These are phyloP conservation scores for Harrya chromipes DNA, from an alignment of 768 basidiomycete genomes.

Conservation along the genomic window DNA sequence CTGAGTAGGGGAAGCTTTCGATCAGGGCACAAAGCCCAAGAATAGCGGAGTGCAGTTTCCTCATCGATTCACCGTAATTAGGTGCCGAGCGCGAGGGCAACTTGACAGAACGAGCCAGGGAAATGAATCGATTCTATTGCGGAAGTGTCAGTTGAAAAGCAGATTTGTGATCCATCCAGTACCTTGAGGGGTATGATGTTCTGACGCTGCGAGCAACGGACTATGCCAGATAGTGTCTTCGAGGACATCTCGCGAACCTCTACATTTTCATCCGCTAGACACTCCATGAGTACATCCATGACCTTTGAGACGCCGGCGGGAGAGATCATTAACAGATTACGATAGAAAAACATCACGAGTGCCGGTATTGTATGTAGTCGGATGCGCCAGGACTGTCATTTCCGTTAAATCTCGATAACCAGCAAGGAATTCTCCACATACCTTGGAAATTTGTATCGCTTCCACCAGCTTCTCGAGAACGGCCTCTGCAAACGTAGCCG, in stretches of 20 bases:
- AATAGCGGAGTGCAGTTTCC: conserved; percentile 82
- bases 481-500: conserved; percentile 57
- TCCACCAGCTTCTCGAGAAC: conserved; percentile 60
- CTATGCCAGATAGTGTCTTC: conserved; percentile 78
- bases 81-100: conserved; percentile 71
- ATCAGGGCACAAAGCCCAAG: conserved; percentile 92
- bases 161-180: conserved; percentile 7
- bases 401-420: conserved; percentile 10
- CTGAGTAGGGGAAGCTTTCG: conserved; percentile 93
- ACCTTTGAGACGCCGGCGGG: conserved; percentile 62
- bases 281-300: conserved; percentile 81
- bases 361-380: conserved; percentile 85
- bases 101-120: conserved; percentile 54
- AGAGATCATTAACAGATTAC: conserved; percentile 78
- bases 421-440: conserved; percentile 32
- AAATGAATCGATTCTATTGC: conserved; percentile 73
- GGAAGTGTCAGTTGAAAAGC: conserved; percentile 5
- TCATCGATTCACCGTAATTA: conserved; percentile 67
- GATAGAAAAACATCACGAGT: conserved; percentile 86
- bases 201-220: conserved; percentile 87
- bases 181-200: conserved; percentile 85
- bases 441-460: conserved; percentile 77
- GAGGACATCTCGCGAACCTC: conserved; percentile 93
- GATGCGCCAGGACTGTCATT: conserved; percentile 80
- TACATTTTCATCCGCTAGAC: conserved; percentile 85